A percentile compares a stretch with the other conserved stretches of the same genome.
These are phyloP conservation scores for Pseudogymnoascus destructans DNA, from an alignment of 2,329 filamentous ascomycete species.

Conservation along the genomic window DNA sequence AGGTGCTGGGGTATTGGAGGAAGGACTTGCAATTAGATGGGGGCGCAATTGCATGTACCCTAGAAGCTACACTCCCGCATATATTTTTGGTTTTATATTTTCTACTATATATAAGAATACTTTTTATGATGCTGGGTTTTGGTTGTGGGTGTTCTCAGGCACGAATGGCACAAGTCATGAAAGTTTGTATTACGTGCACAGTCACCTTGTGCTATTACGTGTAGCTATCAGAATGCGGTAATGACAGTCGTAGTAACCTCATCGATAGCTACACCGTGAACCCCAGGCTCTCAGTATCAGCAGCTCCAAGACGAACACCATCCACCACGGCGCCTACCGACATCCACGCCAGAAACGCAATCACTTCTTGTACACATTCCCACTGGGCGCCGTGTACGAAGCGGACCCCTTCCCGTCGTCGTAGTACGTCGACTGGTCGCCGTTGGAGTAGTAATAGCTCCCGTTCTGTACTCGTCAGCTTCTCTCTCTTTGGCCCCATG, in stretches of 20 bases:
- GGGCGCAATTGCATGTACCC: background rate
- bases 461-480: conserved; percentile 35
- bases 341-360: background rate
- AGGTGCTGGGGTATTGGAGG: background rate
- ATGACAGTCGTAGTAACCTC: too few species aligned
- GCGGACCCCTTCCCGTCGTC: conserved; percentile 45
- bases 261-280: too few species aligned
- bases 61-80: background rate
- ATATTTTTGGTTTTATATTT: background rate
- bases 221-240: background rate
- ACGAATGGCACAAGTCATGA: background rate
- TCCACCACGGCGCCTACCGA: too few species aligned
- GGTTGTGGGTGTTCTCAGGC: background rate
- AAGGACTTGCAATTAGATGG: conserved; percentile 7
- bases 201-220: background rate
- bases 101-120: background rate
- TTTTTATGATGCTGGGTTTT: background rate
- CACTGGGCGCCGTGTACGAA: conserved; percentile 46
- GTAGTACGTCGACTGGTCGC: conserved; percentile 56
- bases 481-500: background rate
- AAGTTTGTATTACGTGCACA: background rate
- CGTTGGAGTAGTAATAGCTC: conserved; percentile 63
- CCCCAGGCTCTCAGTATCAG: too few species aligned
- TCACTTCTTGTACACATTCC: conserved; percentile 24
- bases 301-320: too few species aligned